Evolutionary conservation across 768 basidiomycete genomes (phyloP).

Genomic region (Mycena leptocephala): DNA sequence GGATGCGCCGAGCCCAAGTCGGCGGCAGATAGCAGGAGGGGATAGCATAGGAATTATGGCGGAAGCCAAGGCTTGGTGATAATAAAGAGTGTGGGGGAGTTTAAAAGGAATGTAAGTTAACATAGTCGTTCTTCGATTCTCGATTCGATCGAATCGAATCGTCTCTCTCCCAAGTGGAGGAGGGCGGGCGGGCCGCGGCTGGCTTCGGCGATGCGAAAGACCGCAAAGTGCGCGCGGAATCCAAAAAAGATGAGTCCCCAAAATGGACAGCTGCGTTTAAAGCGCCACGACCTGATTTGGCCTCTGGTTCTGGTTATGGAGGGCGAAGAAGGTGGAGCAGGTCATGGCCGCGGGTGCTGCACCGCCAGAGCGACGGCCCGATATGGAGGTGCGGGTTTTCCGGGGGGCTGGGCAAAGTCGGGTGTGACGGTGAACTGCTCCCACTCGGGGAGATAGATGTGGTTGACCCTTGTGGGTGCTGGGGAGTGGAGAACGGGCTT

Average conservation of each 20-base stretch:
- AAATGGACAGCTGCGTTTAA: conserved; percentile 3
- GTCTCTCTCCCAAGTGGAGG: conserved; percentile 31
- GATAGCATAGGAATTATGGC: conserved; percentile 29
- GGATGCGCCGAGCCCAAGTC: conserved; percentile 21
- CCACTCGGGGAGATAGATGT: conserved; percentile 52
- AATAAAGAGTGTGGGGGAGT: conserved; percentile 13
- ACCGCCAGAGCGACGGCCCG: conserved; percentile 20
- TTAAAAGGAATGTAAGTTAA: conserved; percentile 29
- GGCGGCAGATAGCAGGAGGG: conserved; percentile 4
- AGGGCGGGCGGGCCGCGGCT: not conserved
- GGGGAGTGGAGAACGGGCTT: conserved; percentile 49
- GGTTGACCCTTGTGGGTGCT: conserved; percentile 41
- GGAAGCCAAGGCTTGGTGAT: not conserved
- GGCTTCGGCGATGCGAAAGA: conserved; percentile 12
- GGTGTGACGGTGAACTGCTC: conserved; percentile 45
- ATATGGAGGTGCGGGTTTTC: conserved; percentile 22
- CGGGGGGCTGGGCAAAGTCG: conserved; percentile 15
- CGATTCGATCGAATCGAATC: not conserved
- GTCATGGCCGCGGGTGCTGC: conserved; percentile 57
- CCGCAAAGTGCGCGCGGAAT: conserved; percentile 11
- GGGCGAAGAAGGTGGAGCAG: conserved; percentile 66
- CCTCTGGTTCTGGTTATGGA: conserved; percentile 49
- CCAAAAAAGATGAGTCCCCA: conserved; percentile 12
- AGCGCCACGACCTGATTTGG: conserved; percentile 29
- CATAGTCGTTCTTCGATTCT: conserved; percentile 9